Conservation (phyloP, 805 yeast genomes). For the Vanderwaltozyma yarrowii region DNA sequence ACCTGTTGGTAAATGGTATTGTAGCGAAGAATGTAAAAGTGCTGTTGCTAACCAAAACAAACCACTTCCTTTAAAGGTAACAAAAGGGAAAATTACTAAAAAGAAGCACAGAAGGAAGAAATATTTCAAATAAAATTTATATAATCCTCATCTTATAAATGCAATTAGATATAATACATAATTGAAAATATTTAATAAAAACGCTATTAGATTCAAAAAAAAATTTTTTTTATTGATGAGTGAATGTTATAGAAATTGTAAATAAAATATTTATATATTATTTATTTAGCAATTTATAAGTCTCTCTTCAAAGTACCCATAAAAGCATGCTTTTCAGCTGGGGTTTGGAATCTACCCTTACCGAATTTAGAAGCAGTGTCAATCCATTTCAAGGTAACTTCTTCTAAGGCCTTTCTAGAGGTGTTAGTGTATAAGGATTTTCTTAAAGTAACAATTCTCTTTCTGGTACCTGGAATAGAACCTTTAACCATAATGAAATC, state of each 20-base stretch:
- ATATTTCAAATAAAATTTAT: too few relatives aligned
- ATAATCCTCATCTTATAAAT: too few relatives aligned
- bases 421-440: conserved; percentile 97
- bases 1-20: conserved; percentile 62
- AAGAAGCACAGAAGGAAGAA: conserved; percentile 1
- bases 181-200: too few relatives aligned
- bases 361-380: conserved; percentile 99
- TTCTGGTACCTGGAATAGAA: conserved; percentile 99
- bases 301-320: conserved; percentile 99
- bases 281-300: conserved; percentile 37
- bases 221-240: neutral
- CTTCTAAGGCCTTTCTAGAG: conserved; percentile 93
- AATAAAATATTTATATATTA: neutral
- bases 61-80: neutral
- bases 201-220: neutral
- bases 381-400: conserved; percentile 97
- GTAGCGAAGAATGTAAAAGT: conserved; percentile 37
- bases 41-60: neutral
- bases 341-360: conserved; percentile 99
- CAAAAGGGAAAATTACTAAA: neutral
- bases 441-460: conserved; percentile 99
- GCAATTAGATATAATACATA: too few relatives aligned
- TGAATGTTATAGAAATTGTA: conserved; percentile 1
- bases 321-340: conserved; percentile 99
- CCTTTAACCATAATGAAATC: conserved; percentile 98